These are phyloP conservation scores for Microstroma glucosiphilum DNA, from an alignment of 1,284 basidiomycete species.

Conservation along the genomic window DNA sequence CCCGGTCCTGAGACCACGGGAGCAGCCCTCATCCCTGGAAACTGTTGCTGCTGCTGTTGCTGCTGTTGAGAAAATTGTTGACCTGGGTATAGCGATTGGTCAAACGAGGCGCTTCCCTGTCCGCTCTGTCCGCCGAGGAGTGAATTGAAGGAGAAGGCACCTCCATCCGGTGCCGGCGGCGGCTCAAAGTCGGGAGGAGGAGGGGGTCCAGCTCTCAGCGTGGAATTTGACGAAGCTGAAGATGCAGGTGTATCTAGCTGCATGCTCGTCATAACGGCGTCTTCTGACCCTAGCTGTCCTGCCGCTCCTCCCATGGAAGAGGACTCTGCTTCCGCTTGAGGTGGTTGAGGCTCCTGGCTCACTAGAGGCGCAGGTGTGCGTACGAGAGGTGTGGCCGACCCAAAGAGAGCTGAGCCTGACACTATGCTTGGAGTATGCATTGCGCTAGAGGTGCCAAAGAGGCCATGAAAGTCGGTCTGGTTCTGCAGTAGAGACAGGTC, in stretches of 20 bases:
- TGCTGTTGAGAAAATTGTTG: background rate
- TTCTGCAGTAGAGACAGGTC: constrained; percentile 31
- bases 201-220: background rate
- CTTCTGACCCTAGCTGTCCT: background rate
- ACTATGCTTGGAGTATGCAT: background rate
- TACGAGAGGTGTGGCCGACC: background rate
- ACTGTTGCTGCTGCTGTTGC: background rate
- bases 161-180: background rate
- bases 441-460: constrained; percentile 3
- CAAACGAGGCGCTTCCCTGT: background rate
- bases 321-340: background rate
- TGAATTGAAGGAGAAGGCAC: constrained; percentile 5
- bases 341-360: background rate
- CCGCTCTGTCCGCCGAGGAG: background rate
- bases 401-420: constrained; percentile 2
- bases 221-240: background rate
- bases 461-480: constrained; percentile 20
- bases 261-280: background rate
- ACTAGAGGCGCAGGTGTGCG: background rate
- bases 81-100: background rate
- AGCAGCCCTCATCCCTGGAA: background rate
- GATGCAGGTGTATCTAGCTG: background rate
- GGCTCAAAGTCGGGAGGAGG: background rate
- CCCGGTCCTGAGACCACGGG: background rate
- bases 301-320: background rate